Evolutionary conservation across 345 rosid genomes (phyloP), one percentile per base, ranked within the genome.

Genomic region (Trapa bicornis): DNA sequence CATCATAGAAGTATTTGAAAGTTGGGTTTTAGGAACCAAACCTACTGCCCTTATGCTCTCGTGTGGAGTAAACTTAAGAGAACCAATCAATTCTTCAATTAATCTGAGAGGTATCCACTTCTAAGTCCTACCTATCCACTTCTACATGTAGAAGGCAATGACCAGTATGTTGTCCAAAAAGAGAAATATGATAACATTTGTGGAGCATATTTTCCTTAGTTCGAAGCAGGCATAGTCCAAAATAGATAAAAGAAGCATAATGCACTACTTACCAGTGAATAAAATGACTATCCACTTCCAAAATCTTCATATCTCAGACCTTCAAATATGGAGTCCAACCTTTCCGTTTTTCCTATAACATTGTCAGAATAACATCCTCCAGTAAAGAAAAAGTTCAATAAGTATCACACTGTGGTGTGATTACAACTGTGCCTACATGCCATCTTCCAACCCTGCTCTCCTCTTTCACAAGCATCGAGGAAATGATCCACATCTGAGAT

Each of bases 241-340:
- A 1, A 32, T 32, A 58, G 13, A 33, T 29, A 35, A 33, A 22
- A 29, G 62, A 29, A 12, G 37, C 62, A 58, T 6, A 58, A 58
- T 58, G 62, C 62, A n/a, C 50, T n/a, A 42, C 56, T 0, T 65
- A 71, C 73, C 73, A 6, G 6, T 41, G 37, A 69, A 69, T 32
- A 45, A 71, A 78, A 57, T 61, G 63, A 14, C 75, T 86, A 90
- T 75, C 86, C 87, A 77, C 87, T 88, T 70, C 89, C 86, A 69
- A 85, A 80, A 57, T 82, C 86, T 37, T 90, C 94, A 73, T 83
- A 88, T 81, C 87, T 88, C 80, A 90, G 75, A 73, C 96, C 87
- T 85, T 93, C 98, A 41, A 93, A 85, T 79, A 93, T 88, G 56
- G 91, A 80, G 67, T 88, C 96, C 83, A 90, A 75, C 82, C 92